Percentiles rank a stretch among this genome's conserved stretches.
These are phyloP conservation scores for Pseudopithomyces maydicus DNA, from an alignment of 2,329 filamentous ascomycete genomes.

Conservation along the genomic window DNA sequence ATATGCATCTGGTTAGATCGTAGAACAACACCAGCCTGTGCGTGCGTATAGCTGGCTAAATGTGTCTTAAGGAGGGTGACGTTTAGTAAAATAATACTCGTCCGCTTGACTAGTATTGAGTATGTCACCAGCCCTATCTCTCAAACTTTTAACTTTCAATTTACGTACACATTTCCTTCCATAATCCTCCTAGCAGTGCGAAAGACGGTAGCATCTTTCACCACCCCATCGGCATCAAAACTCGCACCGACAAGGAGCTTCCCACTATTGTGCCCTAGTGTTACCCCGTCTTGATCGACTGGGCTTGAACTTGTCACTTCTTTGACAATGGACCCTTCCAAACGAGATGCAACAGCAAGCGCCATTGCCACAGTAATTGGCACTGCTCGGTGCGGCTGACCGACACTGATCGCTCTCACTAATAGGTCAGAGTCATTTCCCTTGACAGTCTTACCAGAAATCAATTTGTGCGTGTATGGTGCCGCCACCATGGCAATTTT, in stretches of 20 bases:
- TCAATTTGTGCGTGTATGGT: constrained; percentile 33
- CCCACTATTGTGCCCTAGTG: constrained; percentile 32
- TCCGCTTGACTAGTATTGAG: no score
- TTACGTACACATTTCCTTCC: constrained; percentile 29
- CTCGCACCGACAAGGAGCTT: constrained; percentile 26
- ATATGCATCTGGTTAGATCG: no score
- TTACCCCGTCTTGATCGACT: constrained; percentile 23
- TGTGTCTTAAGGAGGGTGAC: no score
- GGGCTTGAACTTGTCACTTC: constrained; percentile 10
- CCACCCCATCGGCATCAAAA: constrained; percentile 17
- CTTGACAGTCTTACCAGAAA: constrained; percentile 36
- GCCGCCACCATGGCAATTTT: constrained; percentile 61
- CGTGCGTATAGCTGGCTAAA: no score
- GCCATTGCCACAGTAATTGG: constrained; percentile 44
- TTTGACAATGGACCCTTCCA: constrained; percentile 24
- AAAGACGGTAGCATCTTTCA: constrained; percentile 26
- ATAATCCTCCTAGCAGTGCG: constrained; percentile 32
- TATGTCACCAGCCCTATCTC: no score
- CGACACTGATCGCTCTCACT: constrained; percentile 43
- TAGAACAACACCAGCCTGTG: no score
- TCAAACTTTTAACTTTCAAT: background rate
- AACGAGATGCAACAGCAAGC: constrained; percentile 36
- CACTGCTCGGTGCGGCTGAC: constrained; percentile 44
- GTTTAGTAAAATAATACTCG: no score
- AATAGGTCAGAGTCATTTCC: constrained; percentile 33